phyloP scores from a whole-genome alignment of 352 stramenopile genomes.

The Globisporangium cederbergense region DNA sequence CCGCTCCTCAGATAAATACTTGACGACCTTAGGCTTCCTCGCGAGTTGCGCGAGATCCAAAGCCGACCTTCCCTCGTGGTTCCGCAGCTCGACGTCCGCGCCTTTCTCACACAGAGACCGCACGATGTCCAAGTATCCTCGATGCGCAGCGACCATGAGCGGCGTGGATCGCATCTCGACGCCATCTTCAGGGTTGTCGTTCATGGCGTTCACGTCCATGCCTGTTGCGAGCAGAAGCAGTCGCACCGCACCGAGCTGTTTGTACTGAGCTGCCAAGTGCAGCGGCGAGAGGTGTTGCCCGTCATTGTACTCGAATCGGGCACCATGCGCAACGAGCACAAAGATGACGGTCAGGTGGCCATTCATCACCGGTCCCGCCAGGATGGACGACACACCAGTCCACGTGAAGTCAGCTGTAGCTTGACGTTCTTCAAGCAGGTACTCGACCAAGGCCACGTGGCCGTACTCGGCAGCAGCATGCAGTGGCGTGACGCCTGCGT shows the following conservation, averaged over 20 bases:
- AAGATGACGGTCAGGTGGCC: slow-evolving; percentile 3
- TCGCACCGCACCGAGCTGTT: not conserved
- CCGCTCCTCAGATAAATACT: not conserved
- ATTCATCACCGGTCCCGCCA: slow-evolving; percentile 2
- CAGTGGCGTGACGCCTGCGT: not conserved
- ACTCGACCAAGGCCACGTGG: slow-evolving; percentile 2
- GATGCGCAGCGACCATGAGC: slow-evolving; percentile 9
- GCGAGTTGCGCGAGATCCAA: not conserved
- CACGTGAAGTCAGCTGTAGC: slow-evolving; percentile 4
- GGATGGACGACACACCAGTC: not conserved
- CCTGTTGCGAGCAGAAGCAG: slow-evolving; percentile 6
- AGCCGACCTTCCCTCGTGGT: slow-evolving; percentile 1
- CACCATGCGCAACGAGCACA: slow-evolving; percentile 3
- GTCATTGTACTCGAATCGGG: not conserved
- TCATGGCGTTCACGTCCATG: slow-evolving; percentile 7
- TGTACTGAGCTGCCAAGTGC: slow-evolving; percentile 8
- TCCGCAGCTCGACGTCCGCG: slow-evolving; percentile 1
- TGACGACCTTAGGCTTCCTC: not conserved
- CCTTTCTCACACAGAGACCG: slow-evolving; percentile 1
- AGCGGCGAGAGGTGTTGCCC: slow-evolving; percentile 3
- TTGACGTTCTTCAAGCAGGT: slow-evolving; percentile 3
- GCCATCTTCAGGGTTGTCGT: slow-evolving; percentile 7
- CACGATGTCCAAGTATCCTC: slow-evolving; percentile 5
- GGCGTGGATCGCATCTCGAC: slow-evolving; percentile 8
- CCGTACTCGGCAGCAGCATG: slow-evolving; percentile 6